Base-by-base conservation (phyloP, 2,329 filamentous ascomycete species). In the Calonectria montana region DNA sequence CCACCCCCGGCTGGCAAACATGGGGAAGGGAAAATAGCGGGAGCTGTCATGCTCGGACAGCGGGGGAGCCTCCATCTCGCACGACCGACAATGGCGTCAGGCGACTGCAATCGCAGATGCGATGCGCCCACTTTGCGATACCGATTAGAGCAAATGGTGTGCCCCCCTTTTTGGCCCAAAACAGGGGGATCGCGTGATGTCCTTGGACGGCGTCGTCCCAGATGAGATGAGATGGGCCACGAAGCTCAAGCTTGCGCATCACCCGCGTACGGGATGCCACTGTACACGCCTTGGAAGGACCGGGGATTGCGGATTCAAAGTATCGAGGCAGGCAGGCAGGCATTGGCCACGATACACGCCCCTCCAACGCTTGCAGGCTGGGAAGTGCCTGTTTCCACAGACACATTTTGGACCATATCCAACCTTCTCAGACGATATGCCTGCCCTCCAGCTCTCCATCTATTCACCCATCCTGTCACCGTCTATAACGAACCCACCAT, bases 11-110 rank as follows among this genome's bases (percentile, higher is more conserved):
- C 62, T 43, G 62, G 62, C 43, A 29, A 45, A 47, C 8, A 41
- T 5, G 39, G 27, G 31, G 23, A 27, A 21, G 23, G 39, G 23
- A 27, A 27, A 43, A 65, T 48, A 57, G 53, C 37, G 53, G 53
- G 53, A 57, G 29, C 31, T 57, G 53, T 57, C 53, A 57, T n/a
- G 29, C 53, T 37, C 31, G 50, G 65, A 31, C 16, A 21, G 31
- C 15, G 27, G 39, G 39, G 31, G 47, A 23, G 21, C 21, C 31
- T 35, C 31, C 57, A 31, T 55, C 59, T 67, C 45, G 55, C 63
- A 29, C 57, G 57, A 64, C 27, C 57, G 57, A 64, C 27, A n/a
- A 61, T 65, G 48, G 59, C 29, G 64, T 70, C 55, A 67, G 69
- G 45, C 55, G 64, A 67, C 41, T 66, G 53, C 41, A 16, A 25